Conservation (phyloP, 2,329 filamentous ascomycete species). For the Ceratocystis harringtonii region DNA sequence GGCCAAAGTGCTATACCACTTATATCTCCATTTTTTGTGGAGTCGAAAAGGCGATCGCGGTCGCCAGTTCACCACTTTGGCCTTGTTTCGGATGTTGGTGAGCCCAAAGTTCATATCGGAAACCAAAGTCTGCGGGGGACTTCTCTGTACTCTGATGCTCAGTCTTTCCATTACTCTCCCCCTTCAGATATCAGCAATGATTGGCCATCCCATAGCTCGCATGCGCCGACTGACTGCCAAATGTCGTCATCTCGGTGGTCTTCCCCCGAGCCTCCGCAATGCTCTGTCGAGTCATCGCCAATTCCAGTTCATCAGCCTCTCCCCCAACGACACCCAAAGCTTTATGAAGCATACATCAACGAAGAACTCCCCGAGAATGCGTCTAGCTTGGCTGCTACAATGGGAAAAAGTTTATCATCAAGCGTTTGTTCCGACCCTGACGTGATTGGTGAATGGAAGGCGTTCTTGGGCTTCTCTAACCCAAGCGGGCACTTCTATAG, state of each 20-base stretch:
- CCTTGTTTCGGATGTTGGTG: neutral
- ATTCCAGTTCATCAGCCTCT: conserved; percentile 9
- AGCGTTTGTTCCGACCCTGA: conserved; percentile 6
- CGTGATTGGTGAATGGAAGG: conserved; percentile 10
- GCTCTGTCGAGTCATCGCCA: conserved; percentile 10
- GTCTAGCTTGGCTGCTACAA: neutral
- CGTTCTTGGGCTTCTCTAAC: conserved; percentile 8
- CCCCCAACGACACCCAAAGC: conserved; percentile 2
- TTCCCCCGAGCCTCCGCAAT: neutral
- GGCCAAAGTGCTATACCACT: neutral
- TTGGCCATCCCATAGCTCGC: neutral
- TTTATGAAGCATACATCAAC: neutral
- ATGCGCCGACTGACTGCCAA: neutral
- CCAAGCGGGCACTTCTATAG: neutral
- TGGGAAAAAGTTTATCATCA: conserved; percentile 1
- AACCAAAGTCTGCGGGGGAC: conserved; percentile 12
- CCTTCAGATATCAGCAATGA: neutral
- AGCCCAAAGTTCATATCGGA: conserved; percentile 11
- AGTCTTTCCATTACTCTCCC: neutral
- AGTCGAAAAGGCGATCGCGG: neutral
- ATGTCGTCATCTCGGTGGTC: neutral
- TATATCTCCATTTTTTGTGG: conserved; percentile 4
- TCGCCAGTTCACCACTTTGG: neutral
- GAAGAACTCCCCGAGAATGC: neutral
- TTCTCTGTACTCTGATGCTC: conserved; percentile 1